phyloP scores from a whole-genome alignment of 352 stramenopile genomes.

The Phytophthora colocasiae region DNA sequence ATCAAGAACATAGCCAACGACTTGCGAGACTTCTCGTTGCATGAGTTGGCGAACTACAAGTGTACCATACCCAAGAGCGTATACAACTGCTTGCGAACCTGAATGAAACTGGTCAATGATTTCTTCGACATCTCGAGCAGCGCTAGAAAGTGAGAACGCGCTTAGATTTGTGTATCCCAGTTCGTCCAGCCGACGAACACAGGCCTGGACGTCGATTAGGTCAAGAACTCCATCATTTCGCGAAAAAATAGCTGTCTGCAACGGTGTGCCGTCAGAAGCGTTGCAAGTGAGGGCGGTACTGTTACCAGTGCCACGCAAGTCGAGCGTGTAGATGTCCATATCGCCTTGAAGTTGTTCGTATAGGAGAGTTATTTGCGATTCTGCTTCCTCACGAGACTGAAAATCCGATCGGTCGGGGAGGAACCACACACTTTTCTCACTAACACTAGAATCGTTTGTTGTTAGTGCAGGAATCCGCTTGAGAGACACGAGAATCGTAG shows the following conservation, averaged over 20 bases:
- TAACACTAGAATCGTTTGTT: conserved; percentile 14
- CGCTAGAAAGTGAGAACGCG: conserved; percentile 76
- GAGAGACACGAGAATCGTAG: conserved; percentile 59
- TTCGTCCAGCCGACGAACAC: conserved; percentile 15
- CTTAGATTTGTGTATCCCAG: conserved; percentile 37
- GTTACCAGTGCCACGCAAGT: conserved; percentile 58
- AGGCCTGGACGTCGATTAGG: conserved; percentile 20
- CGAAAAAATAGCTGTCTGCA: conserved; percentile 37
- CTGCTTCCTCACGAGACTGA: conserved; percentile 30
- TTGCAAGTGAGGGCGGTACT: conserved; percentile 55
- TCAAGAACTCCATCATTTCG: conserved; percentile 27
- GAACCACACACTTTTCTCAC: conserved; percentile 44
- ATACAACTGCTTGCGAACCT: conserved; percentile 53
- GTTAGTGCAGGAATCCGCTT: conserved; percentile 54
- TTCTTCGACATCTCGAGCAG: conserved; percentile 61
- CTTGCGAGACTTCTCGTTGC: conserved; percentile 53
- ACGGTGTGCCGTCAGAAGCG: conserved; percentile 19
- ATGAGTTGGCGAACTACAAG: conserved; percentile 69
- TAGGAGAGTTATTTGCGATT: conserved; percentile 60
- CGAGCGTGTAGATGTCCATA: conserved; percentile 62
- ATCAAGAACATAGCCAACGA: conserved; percentile 72
- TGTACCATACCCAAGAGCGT: conserved; percentile 77
- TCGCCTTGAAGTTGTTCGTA: conserved; percentile 50
- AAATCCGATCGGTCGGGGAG: conserved; percentile 48
- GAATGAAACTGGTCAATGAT: conserved; percentile 60